Evolutionary conservation across 148 eudicot genomes (phyloP).

Genomic region (Arbutus unedo): DNA sequence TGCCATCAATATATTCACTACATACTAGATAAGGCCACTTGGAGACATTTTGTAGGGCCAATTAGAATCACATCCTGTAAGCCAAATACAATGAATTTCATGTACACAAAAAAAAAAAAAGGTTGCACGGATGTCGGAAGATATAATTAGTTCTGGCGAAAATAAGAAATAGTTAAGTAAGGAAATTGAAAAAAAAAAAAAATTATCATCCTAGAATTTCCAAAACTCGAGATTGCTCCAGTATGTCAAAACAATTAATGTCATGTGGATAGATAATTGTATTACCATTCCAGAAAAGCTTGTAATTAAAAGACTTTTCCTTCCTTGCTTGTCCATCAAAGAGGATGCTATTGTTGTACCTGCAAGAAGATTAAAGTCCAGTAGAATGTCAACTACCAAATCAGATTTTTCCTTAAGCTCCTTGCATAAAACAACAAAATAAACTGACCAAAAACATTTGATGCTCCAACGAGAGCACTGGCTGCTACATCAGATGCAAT

Average conservation of each 20-base stretch:
- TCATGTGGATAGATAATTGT: not conserved
- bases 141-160: not conserved
- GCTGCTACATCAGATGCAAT: constrained; percentile 98
- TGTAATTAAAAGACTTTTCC: constrained; percentile 83
- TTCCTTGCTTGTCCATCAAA: constrained; percentile 91
- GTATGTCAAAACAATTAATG: not conserved
- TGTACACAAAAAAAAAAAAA: not conserved
- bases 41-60: not conserved
- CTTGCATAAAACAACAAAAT: not conserved
- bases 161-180: not conserved
- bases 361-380: constrained; percentile 31
- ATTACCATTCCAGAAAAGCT: constrained; percentile 95
- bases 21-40: not conserved
- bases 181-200: not conserved
- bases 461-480: constrained; percentile 93
- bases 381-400: not conserved
- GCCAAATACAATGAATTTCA: not conserved
- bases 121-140: not conserved
- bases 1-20: not conserved
- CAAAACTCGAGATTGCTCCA: not conserved
- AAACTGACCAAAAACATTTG: constrained; percentile 82
- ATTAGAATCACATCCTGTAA: not conserved
- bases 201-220: too few species aligned
- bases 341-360: constrained; percentile 91
- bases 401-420: not conserved